phyloP scores from a whole-genome alignment of 2,329 filamentous ascomycete genomes.

The Claviceps sorghi region DNA sequence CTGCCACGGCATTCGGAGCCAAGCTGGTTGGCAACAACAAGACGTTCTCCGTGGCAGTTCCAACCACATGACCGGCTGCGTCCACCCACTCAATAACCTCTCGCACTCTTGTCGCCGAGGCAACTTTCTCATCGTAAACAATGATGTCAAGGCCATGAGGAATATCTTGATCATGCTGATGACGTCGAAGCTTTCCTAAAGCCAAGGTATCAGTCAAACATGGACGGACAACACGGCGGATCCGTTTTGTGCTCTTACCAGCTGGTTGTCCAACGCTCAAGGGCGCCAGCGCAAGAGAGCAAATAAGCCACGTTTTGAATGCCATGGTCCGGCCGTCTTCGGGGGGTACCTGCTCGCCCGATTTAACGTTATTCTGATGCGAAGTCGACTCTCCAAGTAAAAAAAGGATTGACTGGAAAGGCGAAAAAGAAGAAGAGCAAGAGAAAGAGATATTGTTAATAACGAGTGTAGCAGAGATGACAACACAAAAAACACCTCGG shows the following conservation, averaged over 20 bases:
- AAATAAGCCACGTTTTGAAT: background rate
- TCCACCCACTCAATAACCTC: slow-evolving; percentile 47
- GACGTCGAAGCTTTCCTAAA: background rate
- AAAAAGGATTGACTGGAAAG: background rate
- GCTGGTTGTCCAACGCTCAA: background rate
- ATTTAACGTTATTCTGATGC: background rate
- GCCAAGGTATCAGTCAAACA: background rate
- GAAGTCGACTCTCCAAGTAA: background rate
- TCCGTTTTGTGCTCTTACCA: background rate
- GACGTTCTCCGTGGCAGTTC: slow-evolving; percentile 26
- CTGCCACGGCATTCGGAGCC: background rate
- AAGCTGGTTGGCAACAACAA: slow-evolving; percentile 8
- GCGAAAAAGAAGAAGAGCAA: background rate
- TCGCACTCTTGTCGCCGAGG: slow-evolving; percentile 26
- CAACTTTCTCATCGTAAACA: slow-evolving; percentile 22
- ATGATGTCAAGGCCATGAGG: slow-evolving; percentile 13
- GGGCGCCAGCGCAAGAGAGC: background rate
- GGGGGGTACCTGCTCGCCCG: background rate
- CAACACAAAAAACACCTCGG: background rate
- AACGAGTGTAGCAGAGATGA: background rate
- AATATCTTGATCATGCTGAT: background rate
- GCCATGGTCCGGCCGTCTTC: background rate
- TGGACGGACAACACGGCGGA: background rate
- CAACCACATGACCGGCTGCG: slow-evolving; percentile 36
- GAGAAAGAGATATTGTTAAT: background rate